phyloP scores from a whole-genome alignment of 306 rosid genomes.

The Myrica gale region DNA sequence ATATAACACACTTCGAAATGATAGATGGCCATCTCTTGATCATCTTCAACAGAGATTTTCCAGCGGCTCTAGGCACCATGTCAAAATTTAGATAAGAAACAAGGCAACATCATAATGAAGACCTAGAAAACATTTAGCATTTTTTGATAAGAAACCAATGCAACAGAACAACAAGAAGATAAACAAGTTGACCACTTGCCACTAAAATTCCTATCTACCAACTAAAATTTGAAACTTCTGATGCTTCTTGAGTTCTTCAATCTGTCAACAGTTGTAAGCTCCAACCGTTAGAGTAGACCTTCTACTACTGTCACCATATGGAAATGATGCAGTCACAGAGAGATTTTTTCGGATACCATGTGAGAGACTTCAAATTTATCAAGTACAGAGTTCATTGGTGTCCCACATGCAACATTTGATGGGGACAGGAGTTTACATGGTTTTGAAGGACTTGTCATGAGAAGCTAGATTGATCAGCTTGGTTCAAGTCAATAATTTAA shows the following conservation, averaged over 20 bases:
- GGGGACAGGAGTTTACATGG: neutral
- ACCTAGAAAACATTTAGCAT: neutral
- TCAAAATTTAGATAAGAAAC: slow-evolving; percentile 28
- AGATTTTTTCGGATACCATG: neutral
- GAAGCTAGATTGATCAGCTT: neutral
- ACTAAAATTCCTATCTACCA: neutral
- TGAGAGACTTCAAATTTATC: neutral
- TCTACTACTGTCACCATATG: neutral
- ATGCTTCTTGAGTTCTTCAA: neutral
- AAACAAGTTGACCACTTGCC: neutral
- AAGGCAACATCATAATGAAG: slow-evolving; percentile 2
- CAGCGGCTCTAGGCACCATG: slow-evolving; percentile 70
- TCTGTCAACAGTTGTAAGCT: neutral
- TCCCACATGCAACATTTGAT: neutral
- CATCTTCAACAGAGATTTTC: slow-evolving; percentile 82
- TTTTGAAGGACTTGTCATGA: neutral
- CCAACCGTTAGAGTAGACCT: neutral
- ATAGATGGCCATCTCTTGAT: slow-evolving; percentile 89
- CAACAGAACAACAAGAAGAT: neutral
- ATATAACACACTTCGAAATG: slow-evolving; percentile 85
- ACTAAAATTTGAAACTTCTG: neutral
- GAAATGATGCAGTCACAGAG: neutral
- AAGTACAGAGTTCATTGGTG: neutral
- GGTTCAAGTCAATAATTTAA: neutral
- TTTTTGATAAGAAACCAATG: neutral